Conservation (phyloP, 2,329 filamentous ascomycete species). For the Talaromyces sp. region DNA sequence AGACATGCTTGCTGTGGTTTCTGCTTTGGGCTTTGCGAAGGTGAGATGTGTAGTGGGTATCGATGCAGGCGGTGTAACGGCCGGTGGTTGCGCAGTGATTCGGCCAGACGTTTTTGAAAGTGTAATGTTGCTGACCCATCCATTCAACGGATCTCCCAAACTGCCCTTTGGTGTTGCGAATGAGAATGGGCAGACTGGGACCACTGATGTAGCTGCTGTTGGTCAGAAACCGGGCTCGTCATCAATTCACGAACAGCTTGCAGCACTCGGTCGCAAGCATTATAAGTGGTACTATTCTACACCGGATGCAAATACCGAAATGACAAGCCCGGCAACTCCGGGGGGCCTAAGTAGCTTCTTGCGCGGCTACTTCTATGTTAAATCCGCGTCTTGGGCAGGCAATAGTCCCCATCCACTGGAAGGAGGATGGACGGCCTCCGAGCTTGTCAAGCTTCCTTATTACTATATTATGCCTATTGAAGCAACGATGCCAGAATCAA, state of each 20-base stretch:
- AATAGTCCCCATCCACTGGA: slow-evolving; percentile 50
- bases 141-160: slow-evolving; percentile 49
- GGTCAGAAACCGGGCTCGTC: slow-evolving; percentile 6
- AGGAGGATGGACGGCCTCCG: slow-evolving; percentile 48
- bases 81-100: slow-evolving; percentile 54
- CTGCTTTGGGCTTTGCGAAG: slow-evolving; percentile 53
- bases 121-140: slow-evolving; percentile 60
- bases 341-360: slow-evolving; percentile 52
- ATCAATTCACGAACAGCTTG: slow-evolving; percentile 50
- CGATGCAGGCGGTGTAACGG: slow-evolving; percentile 60
- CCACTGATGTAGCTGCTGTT: neutral
- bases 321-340: slow-evolving; percentile 31
- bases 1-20: slow-evolving; percentile 56
- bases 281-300: slow-evolving; percentile 58
- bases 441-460: slow-evolving; percentile 55
- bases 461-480: slow-evolving; percentile 63
- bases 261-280: slow-evolving; percentile 53
- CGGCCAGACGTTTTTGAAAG: slow-evolving; percentile 60
- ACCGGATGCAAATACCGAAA: slow-evolving; percentile 26
- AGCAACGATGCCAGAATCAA: slow-evolving; percentile 53
- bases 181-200: slow-evolving; percentile 4
- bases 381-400: slow-evolving; percentile 55
- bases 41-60: slow-evolving; percentile 59
- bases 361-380: slow-evolving; percentile 62
- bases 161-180: slow-evolving; percentile 44